Conservation (phyloP, 805 yeast species). For the Saccharomycopsis synnaedendra region DNA sequence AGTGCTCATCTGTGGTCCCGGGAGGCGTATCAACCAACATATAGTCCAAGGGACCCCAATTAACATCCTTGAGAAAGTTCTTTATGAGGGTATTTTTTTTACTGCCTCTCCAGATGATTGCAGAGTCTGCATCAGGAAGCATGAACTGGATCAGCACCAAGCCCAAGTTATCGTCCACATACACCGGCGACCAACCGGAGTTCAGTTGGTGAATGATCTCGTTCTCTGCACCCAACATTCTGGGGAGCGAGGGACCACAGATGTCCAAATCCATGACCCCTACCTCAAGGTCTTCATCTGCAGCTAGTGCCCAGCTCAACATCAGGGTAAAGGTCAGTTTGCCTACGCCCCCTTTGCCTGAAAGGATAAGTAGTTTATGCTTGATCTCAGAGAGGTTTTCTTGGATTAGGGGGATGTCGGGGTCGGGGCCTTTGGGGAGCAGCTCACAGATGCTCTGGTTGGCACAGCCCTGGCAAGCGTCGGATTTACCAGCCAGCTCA, state of each 20-base stretch:
- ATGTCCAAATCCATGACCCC: conserved; percentile 97
- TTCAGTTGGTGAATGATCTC: conserved; percentile 83
- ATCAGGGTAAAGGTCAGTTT: conserved; percentile 84
- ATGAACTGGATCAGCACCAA: conserved; percentile 92
- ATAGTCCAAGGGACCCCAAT: conserved; percentile 64
- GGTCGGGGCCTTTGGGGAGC: conserved; percentile 89
- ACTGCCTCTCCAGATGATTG: conserved; percentile 96
- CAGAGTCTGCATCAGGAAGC: conserved; percentile 88
- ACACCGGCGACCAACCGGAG: conserved; percentile 94
- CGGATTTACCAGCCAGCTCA: conserved; percentile 85
- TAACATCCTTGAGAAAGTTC: conserved; percentile 87
- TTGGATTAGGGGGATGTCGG: conserved; percentile 71
- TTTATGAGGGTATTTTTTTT: conserved; percentile 89
- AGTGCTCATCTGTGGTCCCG: conserved; percentile 95
- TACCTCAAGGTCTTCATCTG: conserved; percentile 63
- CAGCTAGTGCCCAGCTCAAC: conserved; percentile 92
- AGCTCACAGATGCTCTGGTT: conserved; percentile 85
- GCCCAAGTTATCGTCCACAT: conserved; percentile 89
- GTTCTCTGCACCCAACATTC: conserved; percentile 85
- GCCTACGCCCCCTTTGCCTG: conserved; percentile 72
- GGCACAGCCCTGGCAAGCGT: conserved; percentile 92
- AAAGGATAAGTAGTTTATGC: conserved; percentile 70
- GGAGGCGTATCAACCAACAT: conserved; percentile 94
- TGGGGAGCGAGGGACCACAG: conserved; percentile 94
- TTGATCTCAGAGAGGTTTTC: conserved; percentile 49